Evolutionary conservation across 257 asterid species (phyloP).

Genomic region (Solanum pinnatisectum): DNA sequence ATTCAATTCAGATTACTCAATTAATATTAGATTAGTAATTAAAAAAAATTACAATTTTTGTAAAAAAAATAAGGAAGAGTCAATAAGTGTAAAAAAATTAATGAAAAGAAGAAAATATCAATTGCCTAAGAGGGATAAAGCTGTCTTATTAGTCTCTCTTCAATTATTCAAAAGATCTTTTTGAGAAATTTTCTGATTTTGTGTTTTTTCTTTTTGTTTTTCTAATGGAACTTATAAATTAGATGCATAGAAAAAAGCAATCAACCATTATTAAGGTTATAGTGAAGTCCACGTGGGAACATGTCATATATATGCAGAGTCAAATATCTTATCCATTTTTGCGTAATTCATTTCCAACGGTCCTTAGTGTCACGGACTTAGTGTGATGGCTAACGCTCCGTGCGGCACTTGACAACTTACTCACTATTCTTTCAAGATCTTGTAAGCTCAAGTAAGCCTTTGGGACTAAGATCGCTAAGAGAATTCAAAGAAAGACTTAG

Average conservation of each 20-base stretch:
- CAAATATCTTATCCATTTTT: not conserved
- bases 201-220: not conserved
- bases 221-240: not conserved
- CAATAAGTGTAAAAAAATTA: not conserved
- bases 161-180: not conserved
- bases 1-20: not conserved
- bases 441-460: no score
- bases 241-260: not conserved
- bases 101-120: not conserved
- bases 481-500: no score
- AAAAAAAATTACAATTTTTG: not conserved
- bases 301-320: not conserved
- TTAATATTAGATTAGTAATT: not conserved
- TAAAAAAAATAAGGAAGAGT: not conserved
- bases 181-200: not conserved
- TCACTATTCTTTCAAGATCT: no score
- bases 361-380: no score
- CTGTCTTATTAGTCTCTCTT: not conserved
- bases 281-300: not conserved
- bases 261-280: not conserved
- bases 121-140: not conserved
- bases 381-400: no score
- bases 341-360: not conserved
- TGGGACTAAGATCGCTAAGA: no score
- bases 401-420: no score